Evolutionary conservation across 2,329 filamentous ascomycete species (phyloP).

Genomic region (Annulohypoxylon truncatum): DNA sequence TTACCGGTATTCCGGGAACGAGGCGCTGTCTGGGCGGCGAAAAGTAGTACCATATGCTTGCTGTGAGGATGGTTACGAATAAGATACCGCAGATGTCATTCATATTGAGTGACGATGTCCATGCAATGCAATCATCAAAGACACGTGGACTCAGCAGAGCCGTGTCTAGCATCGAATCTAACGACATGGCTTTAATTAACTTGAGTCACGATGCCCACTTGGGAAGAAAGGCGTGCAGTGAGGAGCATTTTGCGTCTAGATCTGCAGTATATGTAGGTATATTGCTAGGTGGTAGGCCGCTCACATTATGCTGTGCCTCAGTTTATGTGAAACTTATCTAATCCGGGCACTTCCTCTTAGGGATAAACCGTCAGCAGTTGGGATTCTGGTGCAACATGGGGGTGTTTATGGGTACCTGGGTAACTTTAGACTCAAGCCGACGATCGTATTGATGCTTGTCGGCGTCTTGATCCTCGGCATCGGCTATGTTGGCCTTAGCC

Average conservation of each 20-base stretch:
- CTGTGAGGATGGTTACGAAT: background rate
- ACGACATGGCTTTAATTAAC: conserved; percentile 6
- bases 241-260: background rate
- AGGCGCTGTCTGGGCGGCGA: conserved; percentile 13
- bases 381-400: conserved; percentile 4
- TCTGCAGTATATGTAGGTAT: background rate
- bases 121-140: conserved; percentile 2
- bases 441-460: background rate
- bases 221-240: background rate
- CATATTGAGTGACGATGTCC: conserved; percentile 13
- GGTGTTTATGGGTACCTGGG: conserved; percentile 10
- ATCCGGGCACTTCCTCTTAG: conserved; percentile 22
- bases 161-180: background rate
- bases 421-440: background rate
- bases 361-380: background rate
- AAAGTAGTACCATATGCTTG: conserved; percentile 8
- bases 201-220: background rate
- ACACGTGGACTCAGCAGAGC: conserved; percentile 3
- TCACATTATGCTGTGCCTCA: conserved; percentile 6
- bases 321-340: conserved; percentile 1
- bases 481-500: background rate
- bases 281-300: no score
- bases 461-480: background rate
- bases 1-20: conserved; percentile 22
- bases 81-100: conserved; percentile 3